These are phyloP conservation scores for Agaricus blazei DNA, from an alignment of 768 basidiomycete genomes.

Conservation along the genomic window DNA sequence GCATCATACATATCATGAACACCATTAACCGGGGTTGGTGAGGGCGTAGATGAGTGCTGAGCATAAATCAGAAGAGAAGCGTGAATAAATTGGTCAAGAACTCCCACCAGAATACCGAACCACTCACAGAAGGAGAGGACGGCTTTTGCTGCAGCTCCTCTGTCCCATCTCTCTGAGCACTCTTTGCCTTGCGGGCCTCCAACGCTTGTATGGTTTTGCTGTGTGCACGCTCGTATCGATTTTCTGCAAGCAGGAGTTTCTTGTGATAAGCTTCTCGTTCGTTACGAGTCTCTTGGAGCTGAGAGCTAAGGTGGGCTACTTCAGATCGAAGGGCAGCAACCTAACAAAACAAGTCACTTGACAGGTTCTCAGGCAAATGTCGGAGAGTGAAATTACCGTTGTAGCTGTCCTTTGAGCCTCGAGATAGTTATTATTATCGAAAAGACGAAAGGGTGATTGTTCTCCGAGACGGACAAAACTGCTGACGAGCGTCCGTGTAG, in stretches of 20 bases:
- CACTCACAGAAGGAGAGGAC: conserved; percentile 72
- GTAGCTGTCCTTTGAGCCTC: conserved; percentile 51
- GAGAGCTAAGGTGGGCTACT: conserved; percentile 42
- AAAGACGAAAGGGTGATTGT: conserved; percentile 24
- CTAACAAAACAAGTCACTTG: conserved; percentile 25
- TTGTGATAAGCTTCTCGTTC: conserved; percentile 45
- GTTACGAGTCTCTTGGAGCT: conserved; percentile 44
- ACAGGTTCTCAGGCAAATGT: neutral
- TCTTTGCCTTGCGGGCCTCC: conserved; percentile 29
- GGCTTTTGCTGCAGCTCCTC: conserved; percentile 47
- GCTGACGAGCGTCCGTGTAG: conserved; percentile 55
- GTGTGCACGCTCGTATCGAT: conserved; percentile 53
- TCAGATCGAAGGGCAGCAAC: conserved; percentile 56
- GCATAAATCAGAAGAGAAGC: conserved; percentile 38
- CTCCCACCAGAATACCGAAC: conserved; percentile 59
- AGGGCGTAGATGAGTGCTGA: conserved; percentile 33
- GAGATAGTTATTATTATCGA: conserved; percentile 35
- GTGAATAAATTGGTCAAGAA: conserved; percentile 36
- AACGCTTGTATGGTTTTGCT: conserved; percentile 49
- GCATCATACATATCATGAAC: conserved; percentile 29
- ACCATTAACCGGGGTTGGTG: conserved; percentile 31
- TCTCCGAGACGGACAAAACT: conserved; percentile 46
- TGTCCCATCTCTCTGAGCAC: conserved; percentile 29
- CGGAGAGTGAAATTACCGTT: conserved; percentile 38
- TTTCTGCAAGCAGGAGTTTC: conserved; percentile 53